phyloP scores from a whole-genome alignment of 805 yeast species.

The Groenewaldozyma salmanticensis region DNA sequence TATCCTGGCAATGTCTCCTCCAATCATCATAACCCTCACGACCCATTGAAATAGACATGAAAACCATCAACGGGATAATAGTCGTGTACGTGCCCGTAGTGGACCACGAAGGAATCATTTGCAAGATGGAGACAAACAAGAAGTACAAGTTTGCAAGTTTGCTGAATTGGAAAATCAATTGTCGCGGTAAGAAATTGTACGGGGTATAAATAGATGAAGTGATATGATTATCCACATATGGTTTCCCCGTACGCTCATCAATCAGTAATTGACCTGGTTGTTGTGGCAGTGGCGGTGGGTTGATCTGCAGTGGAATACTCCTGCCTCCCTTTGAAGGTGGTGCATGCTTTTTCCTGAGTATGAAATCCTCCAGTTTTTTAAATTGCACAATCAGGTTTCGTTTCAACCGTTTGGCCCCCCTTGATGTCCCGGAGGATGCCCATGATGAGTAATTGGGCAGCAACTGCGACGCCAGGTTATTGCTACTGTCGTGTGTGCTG shows the following conservation, averaged over 20 bases:
- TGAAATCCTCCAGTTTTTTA: slow-evolving; percentile 14
- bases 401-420: neutral
- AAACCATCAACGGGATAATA: slow-evolving; percentile 76
- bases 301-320: slow-evolving; percentile 53
- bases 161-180: slow-evolving; percentile 82
- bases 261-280: slow-evolving; percentile 31
- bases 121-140: slow-evolving; percentile 80
- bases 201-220: slow-evolving; percentile 82
- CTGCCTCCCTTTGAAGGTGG: slow-evolving; percentile 63
- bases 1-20: slow-evolving; percentile 77
- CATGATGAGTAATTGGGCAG: slow-evolving; percentile 21
- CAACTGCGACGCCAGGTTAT: slow-evolving; percentile 6
- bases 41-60: slow-evolving; percentile 79
- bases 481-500: too few species aligned
- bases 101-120: slow-evolving; percentile 95
- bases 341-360: slow-evolving; percentile 19
- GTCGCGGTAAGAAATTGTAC: slow-evolving; percentile 78
- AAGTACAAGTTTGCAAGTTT: slow-evolving; percentile 85
- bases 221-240: slow-evolving; percentile 58
- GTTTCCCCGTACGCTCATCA: slow-evolving; percentile 60
- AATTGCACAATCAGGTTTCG: neutral
- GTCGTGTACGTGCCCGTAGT: slow-evolving; percentile 95
- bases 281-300: too few species aligned
- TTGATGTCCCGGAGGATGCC: slow-evolving; percentile 11
- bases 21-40: slow-evolving; percentile 94